phyloP scores from a whole-genome alignment of 305 asterid species.

The Ilex paraguariensis region DNA sequence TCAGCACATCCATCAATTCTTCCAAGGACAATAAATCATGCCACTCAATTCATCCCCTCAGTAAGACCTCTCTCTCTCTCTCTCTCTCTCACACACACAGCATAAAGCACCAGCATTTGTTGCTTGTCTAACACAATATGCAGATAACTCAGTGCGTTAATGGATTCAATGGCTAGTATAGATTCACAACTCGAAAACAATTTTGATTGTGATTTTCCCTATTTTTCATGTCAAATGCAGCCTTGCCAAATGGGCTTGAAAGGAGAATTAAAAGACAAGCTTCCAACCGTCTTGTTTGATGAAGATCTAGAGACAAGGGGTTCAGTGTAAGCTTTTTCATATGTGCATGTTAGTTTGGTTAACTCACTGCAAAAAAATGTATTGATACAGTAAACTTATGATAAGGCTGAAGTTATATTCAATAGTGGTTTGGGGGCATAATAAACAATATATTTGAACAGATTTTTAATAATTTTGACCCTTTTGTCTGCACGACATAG shows the following conservation, averaged over 20 bases:
- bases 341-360: too few species aligned
- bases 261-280: slow-evolving; percentile 33
- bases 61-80: neutral
- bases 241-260: slow-evolving; percentile 25
- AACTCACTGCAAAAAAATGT: too few species aligned
- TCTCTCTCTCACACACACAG: too few species aligned
- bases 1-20: slow-evolving; percentile 17
- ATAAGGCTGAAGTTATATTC: too few species aligned
- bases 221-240: slow-evolving; percentile 9
- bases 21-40: slow-evolving; percentile 27
- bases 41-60: neutral
- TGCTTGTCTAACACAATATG: neutral
- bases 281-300: slow-evolving; percentile 37
- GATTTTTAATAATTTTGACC: too few species aligned
- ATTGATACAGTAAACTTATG: too few species aligned
- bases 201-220: neutral
- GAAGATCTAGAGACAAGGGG: slow-evolving; percentile 35
- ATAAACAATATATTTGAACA: too few species aligned
- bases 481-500: too few species aligned
- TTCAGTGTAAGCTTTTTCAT: slow-evolving; percentile 29
- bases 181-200: neutral
- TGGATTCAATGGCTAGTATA: neutral
- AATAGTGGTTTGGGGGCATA: too few species aligned
- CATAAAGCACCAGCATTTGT: neutral
- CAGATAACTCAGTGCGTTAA: neutral